These are phyloP conservation scores for Ophioceras dolichostomum DNA, from an alignment of 2,329 filamentous ascomycete genomes.

Conservation along the genomic window DNA sequence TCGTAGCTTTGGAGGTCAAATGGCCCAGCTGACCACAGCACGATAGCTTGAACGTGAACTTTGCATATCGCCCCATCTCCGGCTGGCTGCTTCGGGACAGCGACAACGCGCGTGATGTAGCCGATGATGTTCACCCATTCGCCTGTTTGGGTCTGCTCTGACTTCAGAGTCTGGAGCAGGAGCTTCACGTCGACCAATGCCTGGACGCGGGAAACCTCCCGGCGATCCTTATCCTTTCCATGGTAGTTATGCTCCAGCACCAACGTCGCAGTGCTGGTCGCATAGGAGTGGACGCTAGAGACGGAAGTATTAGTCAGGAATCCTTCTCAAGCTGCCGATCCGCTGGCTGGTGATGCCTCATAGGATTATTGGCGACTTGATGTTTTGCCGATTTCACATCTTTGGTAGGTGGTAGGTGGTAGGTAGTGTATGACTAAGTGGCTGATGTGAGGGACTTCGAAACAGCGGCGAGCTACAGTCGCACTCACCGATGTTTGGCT, in stretches of 20 bases:
- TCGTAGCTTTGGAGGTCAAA: conserved; percentile 64
- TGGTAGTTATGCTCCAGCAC: conserved; percentile 53
- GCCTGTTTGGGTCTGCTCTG: conserved; percentile 56
- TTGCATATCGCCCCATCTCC: conserved; percentile 4
- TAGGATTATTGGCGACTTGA: too few species aligned
- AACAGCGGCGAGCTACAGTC: too few species aligned
- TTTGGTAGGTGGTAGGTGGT: too few species aligned
- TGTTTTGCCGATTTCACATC: too few species aligned
- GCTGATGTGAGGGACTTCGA: too few species aligned
- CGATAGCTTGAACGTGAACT: conserved; percentile 55
- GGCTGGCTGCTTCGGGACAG: background rate
- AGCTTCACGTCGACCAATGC: conserved; percentile 61
- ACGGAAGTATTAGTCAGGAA: too few species aligned
- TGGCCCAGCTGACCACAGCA: conserved; percentile 66
- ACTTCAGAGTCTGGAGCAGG: conserved; percentile 51
- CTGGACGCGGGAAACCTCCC: conserved; percentile 23
- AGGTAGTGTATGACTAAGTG: too few species aligned
- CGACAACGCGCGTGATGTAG: conserved; percentile 40
- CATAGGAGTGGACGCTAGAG: conserved; percentile 36
- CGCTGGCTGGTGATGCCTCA: too few species aligned
- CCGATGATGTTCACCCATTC: conserved; percentile 85
- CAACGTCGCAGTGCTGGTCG: conserved; percentile 44
- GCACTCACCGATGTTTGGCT: too few species aligned
- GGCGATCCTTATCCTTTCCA: background rate
- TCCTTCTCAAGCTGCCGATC: too few species aligned